Conservation (phyloP, 225 moss, liverwort and hornwort genomes). For the Thuidium tamariscinum region DNA sequence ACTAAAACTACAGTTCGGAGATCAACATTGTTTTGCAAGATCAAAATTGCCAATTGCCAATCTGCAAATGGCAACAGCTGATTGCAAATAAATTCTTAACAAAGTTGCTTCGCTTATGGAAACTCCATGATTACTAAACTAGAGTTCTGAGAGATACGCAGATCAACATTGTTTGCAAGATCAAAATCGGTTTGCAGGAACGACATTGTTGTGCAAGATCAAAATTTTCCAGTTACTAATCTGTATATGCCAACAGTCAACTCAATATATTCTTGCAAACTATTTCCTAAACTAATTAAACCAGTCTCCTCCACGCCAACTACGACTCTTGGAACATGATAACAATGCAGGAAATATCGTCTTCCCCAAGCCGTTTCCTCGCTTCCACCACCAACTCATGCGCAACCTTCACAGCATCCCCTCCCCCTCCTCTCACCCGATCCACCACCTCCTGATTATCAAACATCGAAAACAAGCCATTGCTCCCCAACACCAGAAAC, state of each 20-base stretch:
- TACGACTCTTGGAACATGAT: slow-evolving; percentile 52
- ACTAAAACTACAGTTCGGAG: not conserved
- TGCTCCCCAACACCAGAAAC: slow-evolving; percentile 78
- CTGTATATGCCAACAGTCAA: not conserved
- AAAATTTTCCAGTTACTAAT: not conserved
- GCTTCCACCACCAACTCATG: slow-evolving; percentile 45
- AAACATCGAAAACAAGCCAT: slow-evolving; percentile 63
- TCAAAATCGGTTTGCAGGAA: not conserved
- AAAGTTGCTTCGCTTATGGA: not conserved
- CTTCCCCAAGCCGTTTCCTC: slow-evolving; percentile 40
- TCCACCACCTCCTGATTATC: slow-evolving; percentile 63
- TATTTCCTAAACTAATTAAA: not conserved
- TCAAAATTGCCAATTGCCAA: not conserved
- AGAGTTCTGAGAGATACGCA: not conserved
- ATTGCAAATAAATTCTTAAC: not conserved
- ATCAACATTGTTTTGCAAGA: not conserved
- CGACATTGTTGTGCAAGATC: not conserved
- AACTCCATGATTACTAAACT: not conserved
- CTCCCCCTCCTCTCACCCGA: slow-evolving; percentile 9
- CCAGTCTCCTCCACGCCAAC: not conserved
- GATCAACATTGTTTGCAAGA: not conserved
- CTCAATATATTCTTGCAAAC: not conserved
- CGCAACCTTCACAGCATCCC: slow-evolving; percentile 49
- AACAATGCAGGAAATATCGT: slow-evolving; percentile 75
- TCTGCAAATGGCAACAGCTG: not conserved